A percentile compares a stretch with the other conserved stretches of the same genome.
These are phyloP conservation scores for Senna tora DNA, from an alignment of 306 rosid species.

Conservation along the genomic window DNA sequence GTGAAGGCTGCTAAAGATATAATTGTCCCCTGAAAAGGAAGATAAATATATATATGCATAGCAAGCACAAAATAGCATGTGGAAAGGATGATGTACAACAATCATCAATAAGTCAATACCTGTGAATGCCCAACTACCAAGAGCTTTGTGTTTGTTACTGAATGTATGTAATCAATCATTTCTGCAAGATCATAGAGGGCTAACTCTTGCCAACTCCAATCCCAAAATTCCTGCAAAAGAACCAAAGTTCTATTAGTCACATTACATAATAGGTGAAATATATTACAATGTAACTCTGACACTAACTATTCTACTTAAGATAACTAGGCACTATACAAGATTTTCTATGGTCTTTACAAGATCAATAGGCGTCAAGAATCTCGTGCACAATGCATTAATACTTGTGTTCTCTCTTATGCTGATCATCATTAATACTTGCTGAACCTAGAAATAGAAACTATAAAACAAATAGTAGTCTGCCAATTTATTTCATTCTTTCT, in stretches of 20 bases:
- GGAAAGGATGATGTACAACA: conserved; percentile 28
- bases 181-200: conserved; percentile 75
- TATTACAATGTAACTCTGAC: neutral
- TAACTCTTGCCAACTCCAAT: conserved; percentile 97
- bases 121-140: conserved; percentile 91
- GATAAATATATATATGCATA: conserved; percentile 15
- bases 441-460: conserved; percentile 13
- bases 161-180: conserved; percentile 66
- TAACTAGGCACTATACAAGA: conserved; percentile 13
- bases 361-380: conserved; percentile 4
- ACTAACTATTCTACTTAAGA: conserved; percentile 14
- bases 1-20: conserved; percentile 78
- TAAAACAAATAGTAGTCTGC: neutral
- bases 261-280: conserved; percentile 23
- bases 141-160: conserved; percentile 59
- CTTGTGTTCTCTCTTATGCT: neutral
- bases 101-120: conserved; percentile 57
- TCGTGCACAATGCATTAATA: neutral
- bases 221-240: conserved; percentile 79
- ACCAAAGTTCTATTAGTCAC: conserved; percentile 35
- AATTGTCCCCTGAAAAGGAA: conserved; percentile 75
- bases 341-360: conserved; percentile 16
- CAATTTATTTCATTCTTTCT: conserved; percentile 13
- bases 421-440: conserved; percentile 3
- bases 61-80: conserved; percentile 23